These are phyloP conservation scores for Hyphopichia khmerensis DNA, from an alignment of 1,139 yeast genomes.

Conservation along the genomic window DNA sequence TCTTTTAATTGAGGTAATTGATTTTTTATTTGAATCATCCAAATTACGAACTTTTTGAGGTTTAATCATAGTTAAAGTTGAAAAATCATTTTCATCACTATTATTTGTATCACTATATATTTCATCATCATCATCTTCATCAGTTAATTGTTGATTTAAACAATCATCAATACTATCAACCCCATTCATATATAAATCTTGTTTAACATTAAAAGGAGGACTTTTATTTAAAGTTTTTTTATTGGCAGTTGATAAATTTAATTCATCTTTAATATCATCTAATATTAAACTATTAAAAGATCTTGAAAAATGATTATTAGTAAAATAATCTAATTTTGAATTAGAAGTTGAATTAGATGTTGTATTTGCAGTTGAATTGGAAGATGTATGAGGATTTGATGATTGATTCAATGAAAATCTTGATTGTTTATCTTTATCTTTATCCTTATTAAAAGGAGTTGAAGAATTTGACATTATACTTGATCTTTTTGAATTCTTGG, in stretches of 20 bases:
- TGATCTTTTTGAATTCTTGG: constrained; percentile 1
- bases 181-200: constrained; percentile 19
- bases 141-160: constrained; percentile 12
- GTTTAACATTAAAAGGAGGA: constrained; percentile 45
- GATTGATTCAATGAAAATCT: no score
- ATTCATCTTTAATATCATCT: constrained; percentile 34
- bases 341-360: neutral
- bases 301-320: constrained; percentile 43
- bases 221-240: constrained; percentile 34
- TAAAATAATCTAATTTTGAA: constrained; percentile 31
- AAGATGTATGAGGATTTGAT: constrained; percentile 1
- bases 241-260: constrained; percentile 8
- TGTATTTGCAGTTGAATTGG: no score
- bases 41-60: constrained; percentile 10
- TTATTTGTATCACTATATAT: constrained; percentile 12
- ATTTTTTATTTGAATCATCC: constrained; percentile 8
- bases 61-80: constrained; percentile 20
- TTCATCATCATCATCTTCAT: constrained; percentile 17
- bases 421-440: neutral
- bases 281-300: constrained; percentile 47
- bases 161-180: constrained; percentile 26
- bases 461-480: neutral
- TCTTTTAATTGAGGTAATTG: constrained; percentile 36
- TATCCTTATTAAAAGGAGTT: neutral
- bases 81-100: constrained; percentile 3